Conservation (phyloP, 306 rosid genomes). For the Albizia julibrissin region DNA sequence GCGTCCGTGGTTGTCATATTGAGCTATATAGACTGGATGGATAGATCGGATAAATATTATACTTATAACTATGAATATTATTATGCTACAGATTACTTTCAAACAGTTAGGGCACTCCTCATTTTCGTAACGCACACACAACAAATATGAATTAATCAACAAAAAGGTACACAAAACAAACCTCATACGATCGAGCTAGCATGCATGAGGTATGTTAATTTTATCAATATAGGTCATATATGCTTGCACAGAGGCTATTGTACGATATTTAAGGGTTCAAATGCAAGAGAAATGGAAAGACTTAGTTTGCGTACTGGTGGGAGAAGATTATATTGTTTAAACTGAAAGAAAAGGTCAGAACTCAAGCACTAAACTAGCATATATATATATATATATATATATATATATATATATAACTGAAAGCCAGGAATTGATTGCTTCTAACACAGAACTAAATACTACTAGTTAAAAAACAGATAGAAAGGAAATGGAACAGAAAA, state of each 20-base stretch:
- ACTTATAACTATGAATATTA: not conserved
- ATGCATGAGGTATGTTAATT: not conserved
- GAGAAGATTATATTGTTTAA: not conserved
- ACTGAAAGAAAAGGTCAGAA: not conserved
- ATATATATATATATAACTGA: not conserved
- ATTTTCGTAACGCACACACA: not conserved
- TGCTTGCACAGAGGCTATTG: not conserved
- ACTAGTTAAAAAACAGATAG: not conserved
- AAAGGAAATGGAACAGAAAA: not conserved
- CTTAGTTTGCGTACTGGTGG: not conserved
- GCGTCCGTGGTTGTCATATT: not conserved
- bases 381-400: not conserved
- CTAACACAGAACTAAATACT: not conserved
- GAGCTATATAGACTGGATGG: not conserved
- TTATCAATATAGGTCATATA: no score
- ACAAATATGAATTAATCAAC: not conserved
- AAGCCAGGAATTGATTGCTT: not conserved
- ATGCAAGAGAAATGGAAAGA: not conserved
- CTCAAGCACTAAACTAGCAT: not conserved
- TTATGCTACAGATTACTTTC: no score
- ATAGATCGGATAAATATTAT: not conserved
- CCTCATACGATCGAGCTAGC: not conserved
- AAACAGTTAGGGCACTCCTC: not conserved
- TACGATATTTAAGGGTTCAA: not conserved
- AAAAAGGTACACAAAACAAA: not conserved